Conservation (phyloP, 768 basidiomycete species). For the Hygrophorus pudorinus region DNA sequence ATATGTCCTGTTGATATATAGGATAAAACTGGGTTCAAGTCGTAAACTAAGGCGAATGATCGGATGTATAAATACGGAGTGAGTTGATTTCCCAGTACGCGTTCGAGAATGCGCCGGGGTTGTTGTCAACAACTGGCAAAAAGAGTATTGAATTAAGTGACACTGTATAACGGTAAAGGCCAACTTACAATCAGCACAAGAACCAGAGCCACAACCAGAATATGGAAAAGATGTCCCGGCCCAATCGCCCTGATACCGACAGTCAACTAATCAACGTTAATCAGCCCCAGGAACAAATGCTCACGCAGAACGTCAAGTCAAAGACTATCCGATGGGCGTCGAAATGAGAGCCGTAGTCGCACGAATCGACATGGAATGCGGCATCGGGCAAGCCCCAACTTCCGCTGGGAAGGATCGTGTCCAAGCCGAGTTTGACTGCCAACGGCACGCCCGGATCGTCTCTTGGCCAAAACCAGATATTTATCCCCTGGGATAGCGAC, state of each 20-base stretch:
- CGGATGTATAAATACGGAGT: slow-evolving; percentile 40
- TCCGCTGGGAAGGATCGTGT: slow-evolving; percentile 11
- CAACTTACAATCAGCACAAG: slow-evolving; percentile 39
- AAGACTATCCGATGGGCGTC: slow-evolving; percentile 44
- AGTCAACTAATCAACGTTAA: slow-evolving; percentile 2
- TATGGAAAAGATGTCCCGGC: slow-evolving; percentile 32
- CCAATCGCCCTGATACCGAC: slow-evolving; percentile 37
- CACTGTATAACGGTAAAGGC: background rate
- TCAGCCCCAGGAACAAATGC: slow-evolving; percentile 11
- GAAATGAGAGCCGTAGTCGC: slow-evolving; percentile 45
- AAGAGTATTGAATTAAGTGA: background rate
- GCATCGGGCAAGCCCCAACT: slow-evolving; percentile 41
- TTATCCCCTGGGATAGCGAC: slow-evolving; percentile 31
- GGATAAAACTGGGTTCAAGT: too few species aligned
- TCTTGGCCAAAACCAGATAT: slow-evolving; percentile 55
- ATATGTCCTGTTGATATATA: too few species aligned
- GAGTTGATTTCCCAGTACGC: slow-evolving; percentile 67
- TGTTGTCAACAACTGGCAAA: slow-evolving; percentile 47
- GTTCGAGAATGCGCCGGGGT: slow-evolving; percentile 45
- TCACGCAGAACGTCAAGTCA: slow-evolving; percentile 53
- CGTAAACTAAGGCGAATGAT: too few species aligned
- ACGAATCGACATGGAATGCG: slow-evolving; percentile 33
- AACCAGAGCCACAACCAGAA: slow-evolving; percentile 29
- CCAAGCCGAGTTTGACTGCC: slow-evolving; percentile 21
- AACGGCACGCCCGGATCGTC: slow-evolving; percentile 32